phyloP scores from a whole-genome alignment of 1,284 basidiomycete species.

The Phellinidium pouzarii region DNA sequence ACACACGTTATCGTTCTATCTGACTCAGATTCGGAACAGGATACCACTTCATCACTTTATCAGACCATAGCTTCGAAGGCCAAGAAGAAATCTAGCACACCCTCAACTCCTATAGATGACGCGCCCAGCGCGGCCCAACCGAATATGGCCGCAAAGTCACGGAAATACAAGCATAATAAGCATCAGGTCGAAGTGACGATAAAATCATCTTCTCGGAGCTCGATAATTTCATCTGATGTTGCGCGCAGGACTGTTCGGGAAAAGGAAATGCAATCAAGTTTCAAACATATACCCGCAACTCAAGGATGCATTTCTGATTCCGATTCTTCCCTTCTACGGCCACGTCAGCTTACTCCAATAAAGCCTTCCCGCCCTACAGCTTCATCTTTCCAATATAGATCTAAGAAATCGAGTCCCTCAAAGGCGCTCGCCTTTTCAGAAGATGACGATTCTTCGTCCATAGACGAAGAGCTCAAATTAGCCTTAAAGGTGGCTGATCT shows the following conservation, averaged over 20 bases:
- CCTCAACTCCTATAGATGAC: neutral
- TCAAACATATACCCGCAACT: neutral
- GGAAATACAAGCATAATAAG: neutral
- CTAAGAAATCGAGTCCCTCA: slow-evolving; percentile 1
- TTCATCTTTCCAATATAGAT: neutral
- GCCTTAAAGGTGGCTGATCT: slow-evolving; percentile 16
- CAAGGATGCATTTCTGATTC: neutral
- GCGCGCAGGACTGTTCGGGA: neutral
- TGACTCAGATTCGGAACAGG: slow-evolving; percentile 8
- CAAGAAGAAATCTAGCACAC: neutral
- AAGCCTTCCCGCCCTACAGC: neutral
- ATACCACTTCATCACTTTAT: neutral
- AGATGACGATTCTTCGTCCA: slow-evolving; percentile 10
- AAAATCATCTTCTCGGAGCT: neutral
- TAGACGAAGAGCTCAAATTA: slow-evolving; percentile 16
- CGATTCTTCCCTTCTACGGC: neutral
- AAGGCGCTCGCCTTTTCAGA: neutral
- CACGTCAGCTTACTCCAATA: slow-evolving; percentile 7
- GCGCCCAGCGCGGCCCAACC: neutral
- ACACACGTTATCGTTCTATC: slow-evolving; percentile 2
- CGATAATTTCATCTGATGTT: neutral
- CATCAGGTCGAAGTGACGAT: neutral
- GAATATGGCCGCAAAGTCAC: neutral
- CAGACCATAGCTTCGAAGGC: neutral
- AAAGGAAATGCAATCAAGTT: neutral